phyloP scores from a whole-genome alignment of 192 early-diverging fungal genomes.

The Spinellus fusiger region DNA sequence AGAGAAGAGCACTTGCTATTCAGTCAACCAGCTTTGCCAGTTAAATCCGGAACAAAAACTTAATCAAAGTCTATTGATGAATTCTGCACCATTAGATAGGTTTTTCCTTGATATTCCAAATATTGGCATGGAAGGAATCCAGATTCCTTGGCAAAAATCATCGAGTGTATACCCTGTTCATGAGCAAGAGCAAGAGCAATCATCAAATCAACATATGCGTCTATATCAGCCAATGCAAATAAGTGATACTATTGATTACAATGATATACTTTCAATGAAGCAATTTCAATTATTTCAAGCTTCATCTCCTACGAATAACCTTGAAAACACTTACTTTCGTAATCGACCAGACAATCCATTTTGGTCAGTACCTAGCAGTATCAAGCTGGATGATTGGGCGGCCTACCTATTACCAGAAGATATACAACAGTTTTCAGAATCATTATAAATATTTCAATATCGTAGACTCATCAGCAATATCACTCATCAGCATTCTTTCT shows the following conservation, averaged over 20 bases:
- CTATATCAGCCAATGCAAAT: background rate
- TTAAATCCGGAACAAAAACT: slow-evolving; percentile 2
- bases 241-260: background rate
- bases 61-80: background rate
- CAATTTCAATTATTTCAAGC: background rate
- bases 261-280: background rate
- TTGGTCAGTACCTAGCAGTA: slow-evolving; percentile 31
- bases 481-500: too few relatives aligned
- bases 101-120: slow-evolving; percentile 1
- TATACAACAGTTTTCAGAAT: too few relatives aligned
- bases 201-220: background rate
- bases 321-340: slow-evolving; percentile 15
- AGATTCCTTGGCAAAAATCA: background rate
- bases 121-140: background rate
- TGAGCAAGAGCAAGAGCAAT: background rate
- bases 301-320: background rate
- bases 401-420: slow-evolving; percentile 23
- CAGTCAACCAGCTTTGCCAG: background rate
- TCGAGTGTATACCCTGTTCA: background rate
- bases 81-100: background rate
- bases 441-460: too few relatives aligned
- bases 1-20: background rate
- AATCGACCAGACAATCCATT: slow-evolving; percentile 32
- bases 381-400: slow-evolving; percentile 30
- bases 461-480: too few relatives aligned